Evolutionary conservation across 2,329 filamentous ascomycete genomes (phyloP), one percentile per base, ranked within the genome.

Genomic region (Cladosporium oxysporum): DNA sequence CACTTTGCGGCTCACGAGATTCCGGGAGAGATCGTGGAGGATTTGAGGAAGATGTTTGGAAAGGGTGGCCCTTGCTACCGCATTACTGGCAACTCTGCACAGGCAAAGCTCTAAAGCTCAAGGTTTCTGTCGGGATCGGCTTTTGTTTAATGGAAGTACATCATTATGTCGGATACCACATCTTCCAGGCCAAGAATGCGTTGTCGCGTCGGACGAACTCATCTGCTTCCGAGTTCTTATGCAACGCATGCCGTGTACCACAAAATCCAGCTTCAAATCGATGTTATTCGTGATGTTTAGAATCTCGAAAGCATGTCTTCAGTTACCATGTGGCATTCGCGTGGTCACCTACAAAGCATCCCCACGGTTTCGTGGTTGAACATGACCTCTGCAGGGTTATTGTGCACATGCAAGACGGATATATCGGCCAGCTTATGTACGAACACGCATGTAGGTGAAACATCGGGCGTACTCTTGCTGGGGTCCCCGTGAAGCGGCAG

Each of bases 1-100:
- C 87, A 89, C 71, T 89, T 89, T 70, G 84, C 84, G 3, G 83
- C 87, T 0, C 82, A 81, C 65, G 87, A 89, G 75, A 76, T 77
- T 41, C 87, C 87, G 0, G 77, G 83, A 2, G 73, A 79, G 23
- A 71, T 88, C 8, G 82, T 80, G 0, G 75, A 73, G 5, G 87
- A 88, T 72, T 66, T 88, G 63, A 77, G 77, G 66, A 75, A 76
- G 8, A 88, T 88, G 85, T 88, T 88, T 77, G 82, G 83, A 0
- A 79, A 79, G 66, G 78, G 77, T 1, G 73, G 73, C 7, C 50
- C 71, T 11, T 75, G 73, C 35, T 69, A 72, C 31, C 53, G 53
- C 11, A 68, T 71, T 16, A 41, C 64, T 21, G 18, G 6, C 7
- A 21, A 16, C 2, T 10, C n/a, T 49, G 21, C 4, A 18, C n/a